Conservation (phyloP, 23 red algal species). For the Pyropia haitanensis region DNA sequence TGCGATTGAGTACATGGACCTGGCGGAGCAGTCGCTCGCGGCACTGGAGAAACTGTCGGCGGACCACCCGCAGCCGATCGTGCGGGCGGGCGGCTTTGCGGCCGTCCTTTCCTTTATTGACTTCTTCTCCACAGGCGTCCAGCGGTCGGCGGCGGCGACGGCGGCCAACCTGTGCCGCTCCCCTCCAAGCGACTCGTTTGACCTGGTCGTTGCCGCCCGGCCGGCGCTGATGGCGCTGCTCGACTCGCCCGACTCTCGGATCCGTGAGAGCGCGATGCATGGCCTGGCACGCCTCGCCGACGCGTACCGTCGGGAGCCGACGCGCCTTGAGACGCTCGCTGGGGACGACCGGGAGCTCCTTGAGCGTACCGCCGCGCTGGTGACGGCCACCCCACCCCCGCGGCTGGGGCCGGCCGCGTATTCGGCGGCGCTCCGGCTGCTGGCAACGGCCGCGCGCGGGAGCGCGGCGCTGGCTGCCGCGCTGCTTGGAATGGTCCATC, state of each 20-base stretch:
- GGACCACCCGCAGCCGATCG: slow-evolving; percentile 79
- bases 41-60: slow-evolving; percentile 77
- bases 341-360: slow-evolving; percentile 36
- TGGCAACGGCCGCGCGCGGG: slow-evolving; percentile 32
- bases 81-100: slow-evolving; percentile 61
- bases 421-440: slow-evolving; percentile 32
- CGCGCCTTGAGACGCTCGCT: slow-evolving; percentile 36
- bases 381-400: slow-evolving; percentile 38
- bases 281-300: slow-evolving; percentile 47
- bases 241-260: slow-evolving; percentile 50
- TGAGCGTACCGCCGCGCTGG: slow-evolving; percentile 23
- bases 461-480: slow-evolving; percentile 35
- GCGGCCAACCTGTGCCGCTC: slow-evolving; percentile 78
- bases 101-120: slow-evolving; percentile 85
- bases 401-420: slow-evolving; percentile 27
- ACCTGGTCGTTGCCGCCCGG: slow-evolving; percentile 23
- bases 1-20: slow-evolving; percentile 95
- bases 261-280: slow-evolving; percentile 39
- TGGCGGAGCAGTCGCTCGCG: slow-evolving; percentile 91
- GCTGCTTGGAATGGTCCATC: slow-evolving; percentile 21
- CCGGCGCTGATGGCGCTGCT: slow-evolving; percentile 54
- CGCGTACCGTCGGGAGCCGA: slow-evolving; percentile 15
- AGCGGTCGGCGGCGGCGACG: slow-evolving; percentile 71
- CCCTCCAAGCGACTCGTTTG: slow-evolving; percentile 44
- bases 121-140: slow-evolving; percentile 87